Percentiles rank a stretch among this genome's conserved stretches.
phyloP scores from a whole-genome alignment of 768 basidiomycete genomes.

The Cubamyces lactineus region DNA sequence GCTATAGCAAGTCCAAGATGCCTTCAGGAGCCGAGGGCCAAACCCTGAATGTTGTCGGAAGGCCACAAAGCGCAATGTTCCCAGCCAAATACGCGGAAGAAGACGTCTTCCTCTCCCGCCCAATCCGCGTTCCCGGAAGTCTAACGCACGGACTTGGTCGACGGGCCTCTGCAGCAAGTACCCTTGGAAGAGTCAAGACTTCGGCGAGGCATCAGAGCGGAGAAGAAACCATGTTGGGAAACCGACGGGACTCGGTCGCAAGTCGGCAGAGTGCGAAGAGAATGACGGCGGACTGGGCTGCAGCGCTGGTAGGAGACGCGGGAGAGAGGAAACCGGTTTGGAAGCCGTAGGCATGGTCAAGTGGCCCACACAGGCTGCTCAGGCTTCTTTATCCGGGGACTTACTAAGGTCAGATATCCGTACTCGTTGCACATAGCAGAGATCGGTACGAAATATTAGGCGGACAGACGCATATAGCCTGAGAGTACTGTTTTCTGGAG shows the following conservation, averaged over 20 bases:
- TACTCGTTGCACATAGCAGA: constrained; percentile 1
- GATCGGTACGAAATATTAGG: too few relatives aligned
- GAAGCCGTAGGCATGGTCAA: background rate
- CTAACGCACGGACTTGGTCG: background rate
- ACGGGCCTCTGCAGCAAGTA: background rate
- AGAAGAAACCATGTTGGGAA: too few relatives aligned
- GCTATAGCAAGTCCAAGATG: too few relatives aligned
- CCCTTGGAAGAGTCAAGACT: background rate
- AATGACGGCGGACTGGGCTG: background rate
- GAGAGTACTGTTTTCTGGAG: too few relatives aligned
- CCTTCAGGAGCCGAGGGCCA: background rate
- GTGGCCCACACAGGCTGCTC: background rate
- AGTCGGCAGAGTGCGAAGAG: background rate
- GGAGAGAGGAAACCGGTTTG: background rate
- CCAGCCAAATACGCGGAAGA: constrained; percentile 1
- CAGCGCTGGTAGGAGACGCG: background rate
- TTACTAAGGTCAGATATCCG: background rate
- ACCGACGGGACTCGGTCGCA: background rate
- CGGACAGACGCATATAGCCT: too few relatives aligned
- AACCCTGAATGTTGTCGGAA: background rate
- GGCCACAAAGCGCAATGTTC: background rate
- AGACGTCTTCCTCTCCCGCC: constrained; percentile 10
- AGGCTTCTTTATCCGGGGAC: background rate
- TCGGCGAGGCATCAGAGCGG: background rate
- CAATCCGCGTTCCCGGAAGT: constrained; percentile 13